These are phyloP conservation scores for Cynanchum wilfordii DNA, from an alignment of 257 asterid genomes.

Conservation along the genomic window DNA sequence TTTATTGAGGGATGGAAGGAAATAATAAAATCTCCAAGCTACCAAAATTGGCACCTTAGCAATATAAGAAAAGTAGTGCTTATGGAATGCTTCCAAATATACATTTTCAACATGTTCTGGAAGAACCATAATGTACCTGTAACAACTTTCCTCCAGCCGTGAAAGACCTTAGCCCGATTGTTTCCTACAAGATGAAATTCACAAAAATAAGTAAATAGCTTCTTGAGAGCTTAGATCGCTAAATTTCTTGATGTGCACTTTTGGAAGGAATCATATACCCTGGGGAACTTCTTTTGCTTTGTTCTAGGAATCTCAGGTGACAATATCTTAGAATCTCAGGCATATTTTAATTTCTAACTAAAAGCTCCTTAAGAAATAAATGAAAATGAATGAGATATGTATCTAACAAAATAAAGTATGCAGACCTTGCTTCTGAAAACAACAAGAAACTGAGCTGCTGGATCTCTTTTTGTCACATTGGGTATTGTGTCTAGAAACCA, in stretches of 20 bases:
- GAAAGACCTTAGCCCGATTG: slow-evolving; percentile 91
- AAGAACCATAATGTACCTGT: slow-evolving; percentile 50
- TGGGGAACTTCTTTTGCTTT: neutral
- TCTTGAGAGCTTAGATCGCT: neutral
- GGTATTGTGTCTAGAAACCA: slow-evolving; percentile 94
- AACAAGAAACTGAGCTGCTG: slow-evolving; percentile 95
- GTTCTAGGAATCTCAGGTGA: neutral
- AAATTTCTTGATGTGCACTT: neutral
- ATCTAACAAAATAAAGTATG: neutral
- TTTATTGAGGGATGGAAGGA: neutral
- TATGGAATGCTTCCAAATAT: slow-evolving; percentile 2
- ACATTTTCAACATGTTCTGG: neutral
- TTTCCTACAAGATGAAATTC: slow-evolving; percentile 54
- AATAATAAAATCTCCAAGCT: neutral
- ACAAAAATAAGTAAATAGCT: neutral
- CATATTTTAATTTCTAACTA: neutral
- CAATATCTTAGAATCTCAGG: too few relatives aligned
- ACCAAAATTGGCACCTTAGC: neutral
- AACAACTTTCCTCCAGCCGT: slow-evolving; percentile 98
- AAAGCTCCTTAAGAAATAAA: neutral
- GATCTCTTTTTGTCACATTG: slow-evolving; percentile 86
- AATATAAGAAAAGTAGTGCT: neutral
- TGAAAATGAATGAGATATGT: neutral
- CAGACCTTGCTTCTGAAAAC: slow-evolving; percentile 83
- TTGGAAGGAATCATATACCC: neutral